Evolutionary conservation across 441 rosid species (phyloP).

Genomic region (Adansonia gregorii): DNA sequence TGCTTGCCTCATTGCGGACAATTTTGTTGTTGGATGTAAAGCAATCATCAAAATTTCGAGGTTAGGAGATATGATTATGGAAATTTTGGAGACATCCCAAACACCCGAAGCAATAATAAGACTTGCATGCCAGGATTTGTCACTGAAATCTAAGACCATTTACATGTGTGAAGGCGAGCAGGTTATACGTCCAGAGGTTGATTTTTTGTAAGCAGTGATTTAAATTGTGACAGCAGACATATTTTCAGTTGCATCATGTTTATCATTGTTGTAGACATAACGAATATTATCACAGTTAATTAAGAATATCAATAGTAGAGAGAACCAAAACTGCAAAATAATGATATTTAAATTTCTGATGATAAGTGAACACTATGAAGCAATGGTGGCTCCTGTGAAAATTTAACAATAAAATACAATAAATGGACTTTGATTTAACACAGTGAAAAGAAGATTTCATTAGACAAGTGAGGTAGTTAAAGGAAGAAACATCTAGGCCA

Average conservation of each 20-base stretch:
- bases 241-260: no score
- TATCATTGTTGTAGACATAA: no score
- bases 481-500: no score
- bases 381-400: slow-evolving; percentile 64
- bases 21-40: no score
- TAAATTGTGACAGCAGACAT: no score
- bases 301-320: no score
- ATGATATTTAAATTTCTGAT: slow-evolving; percentile 17
- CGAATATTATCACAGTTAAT: no score
- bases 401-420: slow-evolving; percentile 22
- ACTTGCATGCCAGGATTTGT: background rate
- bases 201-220: slow-evolving; percentile 17
- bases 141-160: background rate
- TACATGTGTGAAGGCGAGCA: slow-evolving; percentile 75
- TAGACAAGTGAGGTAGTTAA: background rate
- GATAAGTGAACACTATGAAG: slow-evolving; percentile 64
- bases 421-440: background rate
- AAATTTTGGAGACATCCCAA: no score
- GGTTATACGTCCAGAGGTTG: slow-evolving; percentile 73
- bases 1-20: background rate
- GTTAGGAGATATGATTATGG: no score
- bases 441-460: background rate
- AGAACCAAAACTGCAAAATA: no score
- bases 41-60: no score
- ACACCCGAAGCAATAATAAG: no score